Evolutionary conservation across 768 basidiomycete genomes (phyloP), one percentile per base, ranked within the genome.

Genomic region (Rhodotorula graminis): DNA sequence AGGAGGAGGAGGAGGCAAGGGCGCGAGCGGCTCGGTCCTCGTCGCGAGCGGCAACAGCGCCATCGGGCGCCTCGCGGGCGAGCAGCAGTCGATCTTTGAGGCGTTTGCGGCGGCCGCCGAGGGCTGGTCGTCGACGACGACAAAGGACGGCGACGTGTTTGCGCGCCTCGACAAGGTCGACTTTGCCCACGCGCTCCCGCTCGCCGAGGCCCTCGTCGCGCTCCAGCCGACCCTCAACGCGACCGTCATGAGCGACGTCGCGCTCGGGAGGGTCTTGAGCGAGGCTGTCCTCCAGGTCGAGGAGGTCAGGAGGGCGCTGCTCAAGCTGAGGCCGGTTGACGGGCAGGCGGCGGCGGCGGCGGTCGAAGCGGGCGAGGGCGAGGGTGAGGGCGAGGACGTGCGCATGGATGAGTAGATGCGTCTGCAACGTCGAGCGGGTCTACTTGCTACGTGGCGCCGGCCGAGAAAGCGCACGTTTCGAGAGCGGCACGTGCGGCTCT

Each of bases 61-160:
- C 64, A 69, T 75, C 46, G 61, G 64, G 47, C 61, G 60, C 25
- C 59, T 70, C 21, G 61, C 68, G 16, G 68, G 64, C 21, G 76
- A 69, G 12, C 66, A 75, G 60, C 62, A 65, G 60, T 59, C 49
- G 27, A 74, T 74, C 42, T 77, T 72, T 27, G 73, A 74, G 61
- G 71, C 71, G 40, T 68, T 77, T 27, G 64, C 63, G 6, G 40
- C 59, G 14, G 76, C 76, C 12, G 68, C 60, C 23, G 76, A 72
- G 37, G 70, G 65, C 8, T 46, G 37, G 37, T 37, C 37, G 37
- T 37, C 37, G 37, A 37, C 44, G 5, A 42, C 3, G 25, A 37
- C 14, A 25, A 61, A 58, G 49, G 29, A 57, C 31, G 69, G 65
- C n/a, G 52, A 47, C 33, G 71, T 72, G 0, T 29, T 65, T 23